Evolutionary conservation across 805 yeast species (phyloP).

Genomic region (Pichia phayaonensis): DNA sequence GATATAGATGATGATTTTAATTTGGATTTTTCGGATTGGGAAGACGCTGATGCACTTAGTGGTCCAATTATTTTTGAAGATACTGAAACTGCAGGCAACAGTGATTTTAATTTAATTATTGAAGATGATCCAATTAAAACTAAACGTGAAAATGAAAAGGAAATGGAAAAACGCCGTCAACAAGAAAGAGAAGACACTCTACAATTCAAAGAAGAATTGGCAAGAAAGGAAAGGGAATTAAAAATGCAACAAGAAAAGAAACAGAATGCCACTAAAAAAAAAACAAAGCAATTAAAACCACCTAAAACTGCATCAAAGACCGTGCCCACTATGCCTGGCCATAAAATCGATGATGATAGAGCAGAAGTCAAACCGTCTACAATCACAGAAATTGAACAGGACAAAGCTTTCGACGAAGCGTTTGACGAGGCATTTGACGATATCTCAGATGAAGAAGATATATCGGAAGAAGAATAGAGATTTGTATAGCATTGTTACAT

Average conservation of each 20-base stretch:
- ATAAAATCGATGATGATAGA: not conserved
- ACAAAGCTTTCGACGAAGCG: slow-evolving; percentile 6
- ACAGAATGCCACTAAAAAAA: not conserved
- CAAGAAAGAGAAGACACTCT: not conserved
- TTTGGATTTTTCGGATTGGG: slow-evolving; percentile 22
- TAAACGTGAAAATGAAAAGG: slow-evolving; percentile 6
- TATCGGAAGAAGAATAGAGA: slow-evolving; percentile 23
- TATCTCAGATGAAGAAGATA: slow-evolving; percentile 18
- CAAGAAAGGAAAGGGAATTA: not conserved
- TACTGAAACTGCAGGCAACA: not conserved
- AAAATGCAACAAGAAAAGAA: not conserved
- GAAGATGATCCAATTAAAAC: slow-evolving; percentile 17
- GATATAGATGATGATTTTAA: slow-evolving; percentile 18
- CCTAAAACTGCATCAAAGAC: not conserved
- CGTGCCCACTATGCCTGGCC: no score
- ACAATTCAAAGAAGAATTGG: not conserved
- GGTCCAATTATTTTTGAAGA: not conserved
- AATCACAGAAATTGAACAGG: slow-evolving; percentile 4
- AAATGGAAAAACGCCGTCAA: slow-evolving; percentile 1
- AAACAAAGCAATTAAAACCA: not conserved
- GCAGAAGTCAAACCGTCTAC: not conserved
- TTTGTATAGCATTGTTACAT: no score
- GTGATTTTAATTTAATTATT: slow-evolving; percentile 17
- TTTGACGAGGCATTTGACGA: slow-evolving; percentile 13
- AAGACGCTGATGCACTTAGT: slow-evolving; percentile 16